Evolutionary conservation across 768 basidiomycete genomes (phyloP), one percentile per base, ranked within the genome.

Genomic region (Suillus alpinus): DNA sequence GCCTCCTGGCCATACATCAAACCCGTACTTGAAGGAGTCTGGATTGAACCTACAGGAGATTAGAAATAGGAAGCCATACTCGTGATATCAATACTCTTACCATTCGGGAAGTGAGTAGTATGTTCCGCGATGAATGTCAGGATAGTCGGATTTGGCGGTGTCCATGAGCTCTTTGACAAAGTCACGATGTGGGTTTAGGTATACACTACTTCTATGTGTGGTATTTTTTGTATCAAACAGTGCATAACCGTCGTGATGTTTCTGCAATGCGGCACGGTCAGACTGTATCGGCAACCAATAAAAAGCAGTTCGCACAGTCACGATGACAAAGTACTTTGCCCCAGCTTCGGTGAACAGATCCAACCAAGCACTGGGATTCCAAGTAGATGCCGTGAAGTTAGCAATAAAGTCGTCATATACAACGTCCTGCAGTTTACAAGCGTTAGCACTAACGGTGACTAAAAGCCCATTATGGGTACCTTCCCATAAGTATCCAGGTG

Each of bases 241-340:
- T 1, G 75, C 75, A 60, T 80, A 86, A 0, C 86, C 86, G 58
- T 87, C 86, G 59, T 87, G 85, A 58, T 87, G 85, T 79, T 84
- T 86, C 79, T 83, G 65, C 13, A 29, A 18, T 32, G 10, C 14
- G 34, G 13, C 12, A 47, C 0, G 20, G n/a, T 36, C 39, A 37
- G 52, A 39, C 29, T 55, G 32, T n/a, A 37, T 37, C 7, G 16
- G 62, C 16, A 13, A 44, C 18, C 10, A 55, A n/a, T 20, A 60
- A 13, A 39, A 58, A 12, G 52, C 51, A 47, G 14, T 2, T 71
- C 78, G 6, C 20, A 79, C 83, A 16, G 84, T 80, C 7, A 83
- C 82, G 39, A 84, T 70, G 23, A 86, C 84, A 62, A 86, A 86
- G 62, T 86, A 86, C 65, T 83, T 85, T 2, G 85, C 86, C 2